Conservation (phyloP, 768 basidiomycete species). For the Mrakia hoshinonis region DNA sequence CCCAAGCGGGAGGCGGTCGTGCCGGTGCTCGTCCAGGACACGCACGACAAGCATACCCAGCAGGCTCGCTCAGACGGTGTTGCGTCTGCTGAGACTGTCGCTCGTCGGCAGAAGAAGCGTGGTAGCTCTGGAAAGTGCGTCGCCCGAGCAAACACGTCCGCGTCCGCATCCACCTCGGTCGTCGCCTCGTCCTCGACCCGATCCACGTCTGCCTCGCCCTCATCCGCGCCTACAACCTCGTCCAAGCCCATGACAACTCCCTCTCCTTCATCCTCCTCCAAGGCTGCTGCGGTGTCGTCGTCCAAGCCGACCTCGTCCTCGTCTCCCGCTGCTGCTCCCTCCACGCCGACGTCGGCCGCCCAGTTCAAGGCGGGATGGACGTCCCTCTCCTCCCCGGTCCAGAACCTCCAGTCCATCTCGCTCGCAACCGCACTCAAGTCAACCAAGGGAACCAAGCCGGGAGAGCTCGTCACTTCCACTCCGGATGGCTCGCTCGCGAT, state of each 20-base stretch:
- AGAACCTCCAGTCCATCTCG: constrained; percentile 1
- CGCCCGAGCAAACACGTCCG: not conserved
- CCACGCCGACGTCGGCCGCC: not conserved
- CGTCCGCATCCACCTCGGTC: too few relatives aligned
- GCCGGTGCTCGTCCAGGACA: not conserved
- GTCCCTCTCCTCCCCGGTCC: not conserved
- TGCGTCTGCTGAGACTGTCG: too few relatives aligned
- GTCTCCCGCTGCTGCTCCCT: not conserved
- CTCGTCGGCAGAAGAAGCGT: not conserved
- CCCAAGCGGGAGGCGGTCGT: not conserved
- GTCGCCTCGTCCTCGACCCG: not conserved
- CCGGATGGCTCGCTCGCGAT: constrained; percentile 20
- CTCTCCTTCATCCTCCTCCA: not conserved
- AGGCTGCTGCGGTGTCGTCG: not conserved
- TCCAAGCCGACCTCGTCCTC: not conserved
- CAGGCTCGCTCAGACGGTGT: too few relatives aligned
- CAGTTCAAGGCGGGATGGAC: not conserved
- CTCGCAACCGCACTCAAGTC: constrained; percentile 10
- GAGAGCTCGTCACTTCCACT: not conserved
- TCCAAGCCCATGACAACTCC: not conserved
- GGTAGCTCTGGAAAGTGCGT: not conserved
- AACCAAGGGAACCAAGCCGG: constrained; percentile 15
- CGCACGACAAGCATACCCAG: too few relatives aligned
- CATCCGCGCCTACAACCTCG: not conserved
- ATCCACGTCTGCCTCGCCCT: not conserved